Conservation (phyloP, 768 basidiomycete genomes). For the Sistotremastrum niveocremeum region DNA sequence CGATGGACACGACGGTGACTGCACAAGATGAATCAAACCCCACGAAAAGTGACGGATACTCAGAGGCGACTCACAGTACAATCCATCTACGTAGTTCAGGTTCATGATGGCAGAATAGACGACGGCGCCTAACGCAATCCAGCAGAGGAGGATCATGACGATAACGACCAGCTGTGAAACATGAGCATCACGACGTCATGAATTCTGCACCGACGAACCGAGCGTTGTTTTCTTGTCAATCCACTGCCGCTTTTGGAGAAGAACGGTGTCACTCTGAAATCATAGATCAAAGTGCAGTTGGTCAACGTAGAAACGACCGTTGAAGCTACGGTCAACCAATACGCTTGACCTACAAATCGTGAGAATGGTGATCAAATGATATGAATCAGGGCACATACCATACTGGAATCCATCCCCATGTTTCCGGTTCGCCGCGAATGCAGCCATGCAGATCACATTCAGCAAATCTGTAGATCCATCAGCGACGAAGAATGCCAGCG, state of each 20-base stretch:
- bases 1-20: constrained; percentile 55
- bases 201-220: constrained; percentile 8
- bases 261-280: constrained; percentile 43
- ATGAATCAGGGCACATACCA: constrained; percentile 19
- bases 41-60: no score
- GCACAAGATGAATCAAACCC: no score
- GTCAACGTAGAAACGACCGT: constrained; percentile 52
- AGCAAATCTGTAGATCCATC: constrained; percentile 38
- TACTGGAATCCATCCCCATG: constrained; percentile 57
- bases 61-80: constrained; percentile 33
- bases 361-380: constrained; percentile 9
- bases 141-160: constrained; percentile 58
- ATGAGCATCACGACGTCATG: no score
- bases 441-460: constrained; percentile 43
- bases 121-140: constrained; percentile 61
- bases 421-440: constrained; percentile 51
- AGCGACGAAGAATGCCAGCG: background rate
- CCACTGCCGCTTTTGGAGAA: constrained; percentile 60
- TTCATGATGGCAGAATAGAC: constrained; percentile 36
- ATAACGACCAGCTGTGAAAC: constrained; percentile 43
- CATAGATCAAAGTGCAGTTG: constrained; percentile 54
- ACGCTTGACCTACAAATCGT: constrained; percentile 58
- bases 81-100: constrained; percentile 52
- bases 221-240: constrained; percentile 65
- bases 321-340: constrained; percentile 33